These are phyloP conservation scores for Venturia pyrina DNA, from an alignment of 2,329 filamentous ascomycete species.

Conservation along the genomic window DNA sequence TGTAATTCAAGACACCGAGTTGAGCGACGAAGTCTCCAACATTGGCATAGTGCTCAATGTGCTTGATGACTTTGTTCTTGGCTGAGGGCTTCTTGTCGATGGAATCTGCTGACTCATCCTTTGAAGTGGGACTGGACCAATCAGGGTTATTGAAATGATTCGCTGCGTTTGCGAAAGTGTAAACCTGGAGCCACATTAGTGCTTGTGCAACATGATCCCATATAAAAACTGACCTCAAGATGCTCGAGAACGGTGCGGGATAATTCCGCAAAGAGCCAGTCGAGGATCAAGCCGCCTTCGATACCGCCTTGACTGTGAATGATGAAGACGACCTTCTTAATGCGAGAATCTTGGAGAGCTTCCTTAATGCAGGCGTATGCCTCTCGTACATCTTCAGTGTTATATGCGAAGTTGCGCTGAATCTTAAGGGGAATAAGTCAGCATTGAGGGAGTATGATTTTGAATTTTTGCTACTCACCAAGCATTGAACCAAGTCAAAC, in stretches of 20 bases:
- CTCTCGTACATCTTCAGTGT: conserved; percentile 50
- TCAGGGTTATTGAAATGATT: conserved; percentile 76
- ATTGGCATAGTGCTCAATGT: conserved; percentile 76
- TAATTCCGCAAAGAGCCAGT: conserved; percentile 67
- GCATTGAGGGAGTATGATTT: background rate
- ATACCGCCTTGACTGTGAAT: conserved; percentile 72
- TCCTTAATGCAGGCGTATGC: conserved; percentile 55
- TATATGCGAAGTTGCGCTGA: conserved; percentile 64
- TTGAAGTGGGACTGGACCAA: conserved; percentile 16
- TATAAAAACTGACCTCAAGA: background rate
- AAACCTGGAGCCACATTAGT: conserved; percentile 34
- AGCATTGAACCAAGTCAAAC: conserved; percentile 67
- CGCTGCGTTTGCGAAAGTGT: conserved; percentile 67
- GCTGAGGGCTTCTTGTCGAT: conserved; percentile 7
- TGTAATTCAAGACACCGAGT: conserved; percentile 65
- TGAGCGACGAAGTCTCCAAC: conserved; percentile 62
- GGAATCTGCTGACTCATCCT: conserved; percentile 23
- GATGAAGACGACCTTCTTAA: conserved; percentile 62
- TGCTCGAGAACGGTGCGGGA: conserved; percentile 48
- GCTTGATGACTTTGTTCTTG: conserved; percentile 41
- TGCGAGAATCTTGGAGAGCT: conserved; percentile 49
- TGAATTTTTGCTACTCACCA: conserved; percentile 29
- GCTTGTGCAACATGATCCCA: conserved; percentile 11
- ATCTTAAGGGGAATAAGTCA: conserved; percentile 25
- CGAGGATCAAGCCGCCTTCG: conserved; percentile 60